These are phyloP conservation scores for Metarhizium album DNA, from an alignment of 2,329 filamentous ascomycete species.

Conservation along the genomic window DNA sequence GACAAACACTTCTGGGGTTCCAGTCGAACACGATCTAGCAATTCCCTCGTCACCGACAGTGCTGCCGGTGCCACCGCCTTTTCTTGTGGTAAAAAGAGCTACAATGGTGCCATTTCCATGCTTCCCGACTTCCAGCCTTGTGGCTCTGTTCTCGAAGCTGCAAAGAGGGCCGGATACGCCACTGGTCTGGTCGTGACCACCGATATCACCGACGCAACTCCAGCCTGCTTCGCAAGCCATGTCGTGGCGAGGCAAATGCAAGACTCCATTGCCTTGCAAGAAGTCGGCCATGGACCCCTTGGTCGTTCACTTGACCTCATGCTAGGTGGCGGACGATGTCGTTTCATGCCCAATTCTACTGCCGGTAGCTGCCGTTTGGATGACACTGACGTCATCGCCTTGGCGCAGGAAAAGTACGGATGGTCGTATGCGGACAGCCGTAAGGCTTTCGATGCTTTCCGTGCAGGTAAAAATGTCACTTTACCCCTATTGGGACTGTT, in stretches of 20 bases:
- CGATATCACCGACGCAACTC: constrained; percentile 88
- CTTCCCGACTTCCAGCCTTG: constrained; percentile 78
- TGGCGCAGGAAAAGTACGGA: constrained; percentile 64
- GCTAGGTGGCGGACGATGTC: constrained; percentile 84
- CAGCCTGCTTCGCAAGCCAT: constrained; percentile 87
- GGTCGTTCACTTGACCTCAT: constrained; percentile 85
- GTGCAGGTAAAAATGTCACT: constrained; percentile 54
- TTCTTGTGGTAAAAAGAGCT: constrained; percentile 84
- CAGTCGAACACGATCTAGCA: constrained; percentile 75
- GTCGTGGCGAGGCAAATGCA: constrained; percentile 71
- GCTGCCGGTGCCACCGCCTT: constrained; percentile 97
- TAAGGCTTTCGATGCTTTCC: constrained; percentile 63
- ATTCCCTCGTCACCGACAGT: constrained; percentile 83
- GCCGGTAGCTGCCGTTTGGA: constrained; percentile 75
- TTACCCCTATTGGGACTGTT: constrained; percentile 82
- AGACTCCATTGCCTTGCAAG: constrained; percentile 84
- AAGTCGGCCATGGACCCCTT: constrained; percentile 78
- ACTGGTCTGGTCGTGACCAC: constrained; percentile 95
- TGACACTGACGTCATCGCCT: constrained; percentile 58
- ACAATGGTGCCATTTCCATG: constrained; percentile 91
- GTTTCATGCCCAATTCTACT: constrained; percentile 78
- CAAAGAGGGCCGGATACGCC: constrained; percentile 81
- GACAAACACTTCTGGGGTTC: constrained; percentile 87
- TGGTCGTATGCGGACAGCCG: constrained; percentile 71
- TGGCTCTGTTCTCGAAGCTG: constrained; percentile 86